Percentiles rank a stretch among this genome's conserved stretches.
phyloP scores from a whole-genome alignment of 225 moss, liverwort and hornwort species.

The Thuidium tamariscinum region DNA sequence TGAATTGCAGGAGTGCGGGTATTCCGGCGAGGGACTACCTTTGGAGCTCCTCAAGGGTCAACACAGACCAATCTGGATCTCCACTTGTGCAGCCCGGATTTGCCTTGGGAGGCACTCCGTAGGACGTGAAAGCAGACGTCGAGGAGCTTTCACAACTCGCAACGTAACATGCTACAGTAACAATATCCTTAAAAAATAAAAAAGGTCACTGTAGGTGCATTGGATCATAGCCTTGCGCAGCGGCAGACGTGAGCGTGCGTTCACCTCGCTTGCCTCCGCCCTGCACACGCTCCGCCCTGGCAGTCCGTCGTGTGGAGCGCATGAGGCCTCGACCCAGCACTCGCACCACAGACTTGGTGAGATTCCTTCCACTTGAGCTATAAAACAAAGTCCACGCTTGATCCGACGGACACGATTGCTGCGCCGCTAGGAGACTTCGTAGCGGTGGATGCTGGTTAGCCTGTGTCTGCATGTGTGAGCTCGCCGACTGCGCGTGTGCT shows the following conservation, averaged over 20 bases:
- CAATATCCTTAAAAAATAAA: too few relatives aligned
- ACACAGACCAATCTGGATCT: not conserved
- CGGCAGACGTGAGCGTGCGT: not conserved
- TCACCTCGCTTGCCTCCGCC: not conserved
- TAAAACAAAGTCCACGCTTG: not conserved
- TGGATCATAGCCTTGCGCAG: not conserved
- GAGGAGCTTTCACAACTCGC: not conserved
- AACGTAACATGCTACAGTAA: too few relatives aligned
- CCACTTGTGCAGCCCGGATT: not conserved
- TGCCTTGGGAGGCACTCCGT: not conserved
- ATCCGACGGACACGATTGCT: not conserved
- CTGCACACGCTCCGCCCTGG: not conserved
- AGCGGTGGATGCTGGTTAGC: not conserved
- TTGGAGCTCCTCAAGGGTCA: not conserved
- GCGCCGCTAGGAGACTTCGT: not conserved
- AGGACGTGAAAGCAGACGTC: not conserved
- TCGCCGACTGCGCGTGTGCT: not conserved
- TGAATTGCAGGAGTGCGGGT: not conserved
- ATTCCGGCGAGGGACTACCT: not conserved
- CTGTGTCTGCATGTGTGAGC: not conserved
- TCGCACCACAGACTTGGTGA: not conserved
- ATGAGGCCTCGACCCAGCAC: not conserved
- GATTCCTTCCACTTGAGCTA: not conserved
- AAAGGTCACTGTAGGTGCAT: not conserved
- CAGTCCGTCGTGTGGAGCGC: not conserved